These are phyloP conservation scores for Neurospora sp. DNA, from an alignment of 495 filamentous ascomycete genomes.

Conservation along the genomic window DNA sequence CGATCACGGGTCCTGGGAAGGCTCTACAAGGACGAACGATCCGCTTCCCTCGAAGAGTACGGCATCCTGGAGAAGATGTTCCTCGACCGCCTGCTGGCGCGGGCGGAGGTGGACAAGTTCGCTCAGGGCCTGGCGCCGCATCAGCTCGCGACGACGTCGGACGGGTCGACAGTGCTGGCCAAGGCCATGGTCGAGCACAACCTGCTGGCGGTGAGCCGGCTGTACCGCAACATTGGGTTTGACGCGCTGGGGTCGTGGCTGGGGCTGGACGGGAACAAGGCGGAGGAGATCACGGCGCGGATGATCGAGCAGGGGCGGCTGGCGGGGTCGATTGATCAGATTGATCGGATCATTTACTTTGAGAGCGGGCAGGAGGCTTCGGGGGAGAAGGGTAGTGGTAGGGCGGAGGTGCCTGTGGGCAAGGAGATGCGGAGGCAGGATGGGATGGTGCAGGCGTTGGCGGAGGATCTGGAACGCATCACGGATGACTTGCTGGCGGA, in stretches of 20 bases:
- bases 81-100: slow-evolving; percentile 71
- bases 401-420: slow-evolving; percentile 48
- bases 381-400: slow-evolving; percentile 49
- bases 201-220: slow-evolving; percentile 68
- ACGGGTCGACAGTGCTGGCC: slow-evolving; percentile 87
- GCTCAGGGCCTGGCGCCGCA: slow-evolving; percentile 70
- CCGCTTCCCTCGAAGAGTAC: slow-evolving; percentile 65
- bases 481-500: slow-evolving; percentile 62
- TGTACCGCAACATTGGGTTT: slow-evolving; percentile 84
- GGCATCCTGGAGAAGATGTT: slow-evolving; percentile 96
- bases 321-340: slow-evolving; percentile 85
- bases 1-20: slow-evolving; percentile 69
- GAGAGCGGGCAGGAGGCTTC: slow-evolving; percentile 54
- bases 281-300: slow-evolving; percentile 80
- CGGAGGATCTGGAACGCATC: slow-evolving; percentile 83
- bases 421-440: slow-evolving; percentile 80
- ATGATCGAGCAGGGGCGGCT: slow-evolving; percentile 95
- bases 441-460: slow-evolving; percentile 68
- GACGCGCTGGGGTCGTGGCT: slow-evolving; percentile 68
- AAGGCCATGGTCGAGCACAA: slow-evolving; percentile 96
- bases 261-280: slow-evolving; percentile 67
- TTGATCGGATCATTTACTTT: slow-evolving; percentile 80
- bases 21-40: slow-evolving; percentile 90
- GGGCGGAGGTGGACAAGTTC: slow-evolving; percentile 77
- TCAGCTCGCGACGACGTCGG: slow-evolving; percentile 77